Percentiles rank a stretch among this genome's conserved stretches.
phyloP scores from a whole-genome alignment of 1,284 basidiomycete species.

The Ganoderma meredithae region DNA sequence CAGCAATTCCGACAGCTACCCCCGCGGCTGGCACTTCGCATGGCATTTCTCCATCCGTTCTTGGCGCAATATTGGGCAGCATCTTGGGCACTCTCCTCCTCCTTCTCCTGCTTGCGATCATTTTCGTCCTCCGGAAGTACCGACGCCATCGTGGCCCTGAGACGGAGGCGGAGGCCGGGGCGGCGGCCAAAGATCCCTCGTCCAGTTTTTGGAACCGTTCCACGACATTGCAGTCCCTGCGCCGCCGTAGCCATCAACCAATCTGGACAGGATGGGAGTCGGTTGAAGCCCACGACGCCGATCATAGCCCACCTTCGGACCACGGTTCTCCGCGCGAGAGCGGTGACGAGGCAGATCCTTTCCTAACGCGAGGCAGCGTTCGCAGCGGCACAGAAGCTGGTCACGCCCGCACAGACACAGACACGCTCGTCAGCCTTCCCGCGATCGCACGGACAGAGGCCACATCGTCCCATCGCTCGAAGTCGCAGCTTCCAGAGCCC shows the following conservation, averaged over 20 bases:
- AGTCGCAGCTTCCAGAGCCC: slow-evolving; percentile 32
- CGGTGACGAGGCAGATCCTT: slow-evolving; percentile 71
- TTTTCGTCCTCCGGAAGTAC: slow-evolving; percentile 57
- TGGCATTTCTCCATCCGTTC: slow-evolving; percentile 36
- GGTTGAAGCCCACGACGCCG: slow-evolving; percentile 46
- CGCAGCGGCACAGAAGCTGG: slow-evolving; percentile 38
- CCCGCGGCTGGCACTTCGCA: slow-evolving; percentile 34
- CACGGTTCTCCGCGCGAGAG: slow-evolving; percentile 71
- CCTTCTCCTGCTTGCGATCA: slow-evolving; percentile 57
- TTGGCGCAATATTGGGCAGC: slow-evolving; percentile 46
- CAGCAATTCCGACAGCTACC: slow-evolving; percentile 33
- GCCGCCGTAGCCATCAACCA: slow-evolving; percentile 42
- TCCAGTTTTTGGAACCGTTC: slow-evolving; percentile 43
- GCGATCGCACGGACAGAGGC: slow-evolving; percentile 36
- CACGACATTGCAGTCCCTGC: slow-evolving; percentile 36
- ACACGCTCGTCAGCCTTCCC: slow-evolving; percentile 40
- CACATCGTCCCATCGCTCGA: slow-evolving; percentile 29
- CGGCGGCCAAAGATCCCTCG: slow-evolving; percentile 22
- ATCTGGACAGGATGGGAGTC: slow-evolving; percentile 65
- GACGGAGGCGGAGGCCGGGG: slow-evolving; percentile 11
- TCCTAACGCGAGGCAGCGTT: slow-evolving; percentile 49
- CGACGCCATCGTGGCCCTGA: slow-evolving; percentile 34
- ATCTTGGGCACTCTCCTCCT: slow-evolving; percentile 50
- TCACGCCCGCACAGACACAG: slow-evolving; percentile 39
- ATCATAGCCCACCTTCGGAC: slow-evolving; percentile 47